Evolutionary conservation across 306 rosid genomes (phyloP).

Genomic region (Prunus fruticosa): DNA sequence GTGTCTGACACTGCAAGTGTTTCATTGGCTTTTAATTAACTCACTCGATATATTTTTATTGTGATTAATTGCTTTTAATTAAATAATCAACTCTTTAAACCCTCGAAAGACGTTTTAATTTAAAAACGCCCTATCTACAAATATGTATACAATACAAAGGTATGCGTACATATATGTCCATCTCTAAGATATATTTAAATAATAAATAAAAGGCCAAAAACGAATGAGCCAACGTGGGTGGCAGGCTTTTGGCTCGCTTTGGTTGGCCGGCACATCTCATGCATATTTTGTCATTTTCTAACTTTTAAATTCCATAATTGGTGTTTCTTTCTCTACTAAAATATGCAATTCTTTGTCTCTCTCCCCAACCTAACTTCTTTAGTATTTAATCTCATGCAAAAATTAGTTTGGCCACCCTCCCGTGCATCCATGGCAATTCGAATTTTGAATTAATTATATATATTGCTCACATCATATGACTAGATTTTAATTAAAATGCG

Average conservation of each 20-base stretch:
- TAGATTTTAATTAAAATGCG: no score
- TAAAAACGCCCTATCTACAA: no score
- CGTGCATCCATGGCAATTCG: background rate
- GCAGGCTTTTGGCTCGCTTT: slow-evolving; percentile 1
- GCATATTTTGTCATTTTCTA: background rate
- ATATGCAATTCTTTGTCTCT: background rate
- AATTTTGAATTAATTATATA: background rate
- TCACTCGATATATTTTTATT: no score
- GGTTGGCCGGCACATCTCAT: slow-evolving; percentile 12
- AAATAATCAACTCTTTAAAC: no score
- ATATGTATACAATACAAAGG: background rate
- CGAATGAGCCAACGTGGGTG: background rate
- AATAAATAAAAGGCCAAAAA: background rate
- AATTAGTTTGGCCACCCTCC: background rate
- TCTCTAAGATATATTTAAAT: background rate
- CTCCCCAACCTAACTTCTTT: background rate
- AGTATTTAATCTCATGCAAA: background rate
- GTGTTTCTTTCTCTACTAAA: background rate
- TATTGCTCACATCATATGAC: no score
- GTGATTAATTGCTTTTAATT: no score
- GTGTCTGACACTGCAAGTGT: no score
- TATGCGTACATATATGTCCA: background rate
- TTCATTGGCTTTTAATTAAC: no score
- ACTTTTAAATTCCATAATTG: background rate
- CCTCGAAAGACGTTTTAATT: no score